Evolutionary conservation across 352 stramenopile species (phyloP).

Genomic region (Globisporangium solare): DNA sequence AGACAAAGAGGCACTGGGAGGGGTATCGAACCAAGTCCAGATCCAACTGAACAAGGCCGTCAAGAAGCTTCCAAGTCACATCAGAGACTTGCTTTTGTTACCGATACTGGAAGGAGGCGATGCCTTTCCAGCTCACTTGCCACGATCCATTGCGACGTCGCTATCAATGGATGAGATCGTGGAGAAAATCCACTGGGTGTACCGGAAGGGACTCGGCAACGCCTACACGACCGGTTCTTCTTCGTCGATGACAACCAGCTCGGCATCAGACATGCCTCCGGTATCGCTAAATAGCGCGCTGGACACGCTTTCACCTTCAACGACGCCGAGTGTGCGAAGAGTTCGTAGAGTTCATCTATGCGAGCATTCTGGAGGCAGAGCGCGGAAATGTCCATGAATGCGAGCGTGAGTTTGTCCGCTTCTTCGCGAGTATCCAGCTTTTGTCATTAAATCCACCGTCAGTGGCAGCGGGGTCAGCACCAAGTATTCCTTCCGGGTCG

Average conservation of each 20-base stretch:
- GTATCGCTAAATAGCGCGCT: constrained; percentile 1
- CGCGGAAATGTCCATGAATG: constrained; percentile 16
- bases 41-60: constrained; percentile 27
- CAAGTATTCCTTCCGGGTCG: not conserved
- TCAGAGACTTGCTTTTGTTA: constrained; percentile 26
- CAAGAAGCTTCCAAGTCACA: constrained; percentile 30
- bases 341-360: constrained; percentile 30
- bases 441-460: constrained; percentile 8
- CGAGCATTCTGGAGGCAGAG: constrained; percentile 21
- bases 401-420: constrained; percentile 30
- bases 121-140: constrained; percentile 14
- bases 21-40: constrained; percentile 9
- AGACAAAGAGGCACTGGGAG: not conserved
- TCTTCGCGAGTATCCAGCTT: constrained; percentile 42
- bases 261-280: not conserved
- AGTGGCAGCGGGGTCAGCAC: not conserved
- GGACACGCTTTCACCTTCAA: constrained; percentile 6
- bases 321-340: constrained; percentile 12
- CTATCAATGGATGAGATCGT: constrained; percentile 30
- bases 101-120: constrained; percentile 11
- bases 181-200: constrained; percentile 30
- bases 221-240: constrained; percentile 1
- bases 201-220: constrained; percentile 17
- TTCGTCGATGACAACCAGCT: not conserved
- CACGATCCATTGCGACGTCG: constrained; percentile 17